Conservation (phyloP, 1,139 yeast genomes). For the Casaregolazyma suthepensis region DNA sequence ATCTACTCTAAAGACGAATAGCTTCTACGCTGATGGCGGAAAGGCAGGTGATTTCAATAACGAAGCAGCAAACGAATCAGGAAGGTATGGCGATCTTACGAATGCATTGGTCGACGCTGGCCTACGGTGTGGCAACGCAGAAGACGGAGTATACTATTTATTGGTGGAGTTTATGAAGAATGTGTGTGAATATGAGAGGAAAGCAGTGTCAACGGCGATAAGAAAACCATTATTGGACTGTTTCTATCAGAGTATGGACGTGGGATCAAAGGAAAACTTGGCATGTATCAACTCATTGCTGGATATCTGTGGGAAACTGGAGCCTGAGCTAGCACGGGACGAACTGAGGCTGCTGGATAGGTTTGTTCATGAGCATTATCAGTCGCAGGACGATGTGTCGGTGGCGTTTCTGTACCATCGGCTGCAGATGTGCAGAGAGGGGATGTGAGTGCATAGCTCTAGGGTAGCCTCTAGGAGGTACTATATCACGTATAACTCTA, state of each 20-base stretch:
- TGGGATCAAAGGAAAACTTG: background rate
- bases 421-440: conserved; percentile 3
- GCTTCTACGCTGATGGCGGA: no score
- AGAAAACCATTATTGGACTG: background rate
- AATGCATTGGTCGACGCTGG: background rate
- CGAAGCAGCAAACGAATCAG: background rate
- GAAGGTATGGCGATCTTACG: background rate
- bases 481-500: no score
- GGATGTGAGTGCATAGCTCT: background rate
- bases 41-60: background rate
- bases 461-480: no score
- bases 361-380: conserved; percentile 3
- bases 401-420: conserved; percentile 6
- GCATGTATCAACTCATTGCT: conserved; percentile 1
- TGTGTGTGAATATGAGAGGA: background rate
- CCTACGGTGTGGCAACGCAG: background rate
- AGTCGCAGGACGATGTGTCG: conserved; percentile 3
- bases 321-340: background rate
- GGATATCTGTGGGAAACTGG: conserved; percentile 1
- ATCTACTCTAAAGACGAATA: conserved; percentile 2
- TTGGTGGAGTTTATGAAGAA: conserved; percentile 1
- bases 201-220: background rate
- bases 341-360: background rate
- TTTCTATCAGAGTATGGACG: background rate
- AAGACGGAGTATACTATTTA: background rate